Percentiles rank a stretch among this genome's conserved stretches.
Evolutionary conservation across 208 protist genomes (phyloP).

Genomic region (Leishmania major): DNA sequence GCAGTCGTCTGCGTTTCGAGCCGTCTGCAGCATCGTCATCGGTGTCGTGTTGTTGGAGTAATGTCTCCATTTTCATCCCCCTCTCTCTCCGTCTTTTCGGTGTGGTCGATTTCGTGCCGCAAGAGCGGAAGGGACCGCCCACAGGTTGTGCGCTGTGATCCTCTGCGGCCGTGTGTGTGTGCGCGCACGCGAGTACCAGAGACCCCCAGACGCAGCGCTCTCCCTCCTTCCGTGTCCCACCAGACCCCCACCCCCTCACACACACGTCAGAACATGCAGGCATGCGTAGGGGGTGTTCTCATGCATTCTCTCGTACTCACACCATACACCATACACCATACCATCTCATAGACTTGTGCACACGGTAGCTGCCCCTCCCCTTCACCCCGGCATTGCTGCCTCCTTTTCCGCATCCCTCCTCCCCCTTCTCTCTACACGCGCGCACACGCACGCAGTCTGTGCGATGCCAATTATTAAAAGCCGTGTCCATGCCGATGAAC

Average conservation of each 20-base stretch:
- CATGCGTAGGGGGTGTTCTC: neutral
- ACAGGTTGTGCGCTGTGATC: neutral
- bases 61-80: neutral
- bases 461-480: slow-evolving; percentile 19
- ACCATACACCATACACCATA: neutral
- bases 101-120: neutral
- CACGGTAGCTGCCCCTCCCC: neutral
- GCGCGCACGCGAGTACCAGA: neutral
- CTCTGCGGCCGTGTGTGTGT: neutral
- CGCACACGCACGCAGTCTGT: neutral
- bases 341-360: neutral
- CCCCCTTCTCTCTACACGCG: neutral
- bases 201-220: neutral
- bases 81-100: neutral
- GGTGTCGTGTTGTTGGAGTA: neutral
- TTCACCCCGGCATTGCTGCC: neutral
- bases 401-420: too few species aligned
- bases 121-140: neutral
- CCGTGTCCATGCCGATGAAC: slow-evolving; percentile 17
- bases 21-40: neutral
- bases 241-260: neutral
- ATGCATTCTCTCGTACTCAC: neutral
- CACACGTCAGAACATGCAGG: neutral
- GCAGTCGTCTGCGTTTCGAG: neutral
- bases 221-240: neutral